Conservation (phyloP, 768 basidiomycete genomes). For the Austroboletus eburneus region DNA sequence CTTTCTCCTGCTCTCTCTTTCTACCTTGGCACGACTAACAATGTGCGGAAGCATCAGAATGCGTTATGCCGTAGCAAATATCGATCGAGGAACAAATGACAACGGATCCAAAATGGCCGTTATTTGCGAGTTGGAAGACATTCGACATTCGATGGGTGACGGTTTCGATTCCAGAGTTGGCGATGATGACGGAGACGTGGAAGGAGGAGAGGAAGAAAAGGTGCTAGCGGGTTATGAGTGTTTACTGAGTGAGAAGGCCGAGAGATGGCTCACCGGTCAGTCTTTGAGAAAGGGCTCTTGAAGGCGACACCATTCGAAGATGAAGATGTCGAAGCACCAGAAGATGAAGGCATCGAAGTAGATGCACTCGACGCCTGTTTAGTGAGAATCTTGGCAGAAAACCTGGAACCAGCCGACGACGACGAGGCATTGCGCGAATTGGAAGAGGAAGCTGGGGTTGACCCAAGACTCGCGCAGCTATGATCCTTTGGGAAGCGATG, state of each 20-base stretch:
- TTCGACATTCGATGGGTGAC: constrained; percentile 22
- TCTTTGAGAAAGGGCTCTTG: constrained; percentile 40
- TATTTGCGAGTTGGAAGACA: constrained; percentile 30
- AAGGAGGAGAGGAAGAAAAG: constrained; percentile 22
- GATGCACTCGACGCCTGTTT: constrained; percentile 6
- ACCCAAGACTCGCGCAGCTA: constrained; percentile 37
- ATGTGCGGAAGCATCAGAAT: constrained; percentile 15
- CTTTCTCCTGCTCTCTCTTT: constrained; percentile 63
- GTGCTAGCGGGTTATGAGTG: constrained; percentile 66
- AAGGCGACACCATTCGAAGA: constrained; percentile 14
- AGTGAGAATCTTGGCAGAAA: neutral
- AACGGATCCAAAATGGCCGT: constrained; percentile 33
- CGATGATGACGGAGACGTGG: constrained; percentile 3
- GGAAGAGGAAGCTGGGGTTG: constrained; percentile 12
- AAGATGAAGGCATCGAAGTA: constrained; percentile 1
- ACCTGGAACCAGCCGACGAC: constrained; percentile 5
- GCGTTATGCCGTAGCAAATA: constrained; percentile 64
- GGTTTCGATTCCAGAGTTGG: constrained; percentile 16
- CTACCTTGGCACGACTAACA: constrained; percentile 66
- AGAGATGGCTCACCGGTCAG: constrained; percentile 59
- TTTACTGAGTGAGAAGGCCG: constrained; percentile 36
- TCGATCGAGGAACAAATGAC: constrained; percentile 62
- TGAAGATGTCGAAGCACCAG: constrained; percentile 12
- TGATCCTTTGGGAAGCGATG: constrained; percentile 82
- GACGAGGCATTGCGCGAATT: constrained; percentile 6